Evolutionary conservation across 139 green algal genomes (phyloP), one percentile per base, ranked within the genome.

Genomic region (Bryopsis sp.): DNA sequence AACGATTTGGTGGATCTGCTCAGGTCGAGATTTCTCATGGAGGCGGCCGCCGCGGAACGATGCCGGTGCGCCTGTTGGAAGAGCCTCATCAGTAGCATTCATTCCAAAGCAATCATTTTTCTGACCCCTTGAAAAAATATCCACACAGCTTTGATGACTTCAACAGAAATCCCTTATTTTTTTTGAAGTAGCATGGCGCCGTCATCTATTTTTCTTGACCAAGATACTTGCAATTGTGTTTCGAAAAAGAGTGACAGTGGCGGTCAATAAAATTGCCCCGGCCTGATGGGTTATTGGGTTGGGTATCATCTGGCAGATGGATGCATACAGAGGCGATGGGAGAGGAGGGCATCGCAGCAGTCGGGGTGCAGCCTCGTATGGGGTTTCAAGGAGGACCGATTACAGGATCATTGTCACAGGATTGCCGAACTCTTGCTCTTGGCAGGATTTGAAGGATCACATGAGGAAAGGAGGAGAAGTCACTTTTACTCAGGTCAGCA

Each of bases 371-470:
- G 70, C 64, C 48, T 74, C 74, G 0, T 80, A 64, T 50, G 74
- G 76, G 43, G 70, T 73, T 31, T 77, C 78, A 48, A 66, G 77
- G 29, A 64, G 68, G 31, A 89, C 79, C 37, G 74, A 78, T 19
- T 94, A 77, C 75, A 77, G 88, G 3, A 83, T 91, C 0, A 73
- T 87, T 0, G 87, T 97, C 35, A 82, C 82, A 31, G 78, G 76
- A 38, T 84, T 97, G 65, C 92, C 92, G 26, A 48, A 79, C 4
- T 88, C 81, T 7, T 86, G 84, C n/a, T 90, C 78, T 62, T 97
- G 92, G 92, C 92, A 97, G 73, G 92, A 97, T 73, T 79, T 97
- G 11, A 97, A 97, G 82, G 90, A 92, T 72, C 84, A 90, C 81
- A 90, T 92, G 84, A 78, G 86, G 57, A 81, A 75, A 50, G 71